Evolutionary conservation across 495 filamentous ascomycete genomes (phyloP).

Genomic region (Tricharina praecox): DNA sequence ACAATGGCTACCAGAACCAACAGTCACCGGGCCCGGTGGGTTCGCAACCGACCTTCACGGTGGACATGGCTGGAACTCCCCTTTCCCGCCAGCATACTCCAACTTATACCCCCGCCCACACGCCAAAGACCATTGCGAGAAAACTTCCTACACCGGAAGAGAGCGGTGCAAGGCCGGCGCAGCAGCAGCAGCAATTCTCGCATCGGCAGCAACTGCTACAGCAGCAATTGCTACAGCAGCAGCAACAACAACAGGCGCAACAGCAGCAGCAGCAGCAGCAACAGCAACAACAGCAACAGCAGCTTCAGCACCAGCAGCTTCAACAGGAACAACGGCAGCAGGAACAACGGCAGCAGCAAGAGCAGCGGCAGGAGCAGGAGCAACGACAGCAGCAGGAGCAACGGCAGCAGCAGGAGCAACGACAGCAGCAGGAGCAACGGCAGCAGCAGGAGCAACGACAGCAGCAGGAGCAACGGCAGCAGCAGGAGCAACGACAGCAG

Average conservation of each 20-base stretch:
- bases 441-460: no score
- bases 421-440: no score
- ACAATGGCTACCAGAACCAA: slow-evolving; percentile 9
- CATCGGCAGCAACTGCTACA: no score
- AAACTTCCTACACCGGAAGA: slow-evolving; percentile 1
- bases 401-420: no score
- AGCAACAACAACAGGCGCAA: no score
- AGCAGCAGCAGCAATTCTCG: not conserved
- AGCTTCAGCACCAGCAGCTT: not conserved
- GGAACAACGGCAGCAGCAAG: not conserved
- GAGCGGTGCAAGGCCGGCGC: not conserved
- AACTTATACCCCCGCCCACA: slow-evolving; percentile 18
- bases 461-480: no score
- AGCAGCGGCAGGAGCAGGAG: not conserved
- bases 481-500: no score
- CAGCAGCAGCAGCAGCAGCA: slow-evolving; percentile 2
- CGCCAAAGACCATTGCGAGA: slow-evolving; percentile 10
- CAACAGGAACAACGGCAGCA: slow-evolving; percentile 9
- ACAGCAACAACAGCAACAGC: not conserved
- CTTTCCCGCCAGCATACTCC: slow-evolving; percentile 16
- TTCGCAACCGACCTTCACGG: slow-evolving; percentile 23
- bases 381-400: no score
- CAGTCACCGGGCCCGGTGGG: slow-evolving; percentile 20
- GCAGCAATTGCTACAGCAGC: no score
- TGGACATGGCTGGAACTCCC: slow-evolving; percentile 14